Base-by-base conservation (phyloP, 192 early-diverging fungal genomes). In the Podila verticillata region DNA sequence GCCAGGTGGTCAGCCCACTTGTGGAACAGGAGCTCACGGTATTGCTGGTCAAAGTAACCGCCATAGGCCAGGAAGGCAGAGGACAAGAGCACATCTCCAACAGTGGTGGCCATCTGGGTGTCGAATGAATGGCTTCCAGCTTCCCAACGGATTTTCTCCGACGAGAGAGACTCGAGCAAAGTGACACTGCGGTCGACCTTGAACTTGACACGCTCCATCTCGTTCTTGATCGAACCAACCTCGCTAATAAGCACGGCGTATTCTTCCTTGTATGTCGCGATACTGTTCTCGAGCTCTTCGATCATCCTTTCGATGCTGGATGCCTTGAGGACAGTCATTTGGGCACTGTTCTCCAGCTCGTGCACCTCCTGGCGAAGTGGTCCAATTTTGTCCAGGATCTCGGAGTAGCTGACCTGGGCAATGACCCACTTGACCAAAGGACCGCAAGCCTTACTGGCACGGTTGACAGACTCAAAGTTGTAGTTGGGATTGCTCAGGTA, bases 361-460 rank as follows among this genome's bases (percentile, higher is more conserved):
- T 88, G 74, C 12, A 99, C 95, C 87, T 99, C 98, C 12, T 90
- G 79, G 71, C 98, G 95, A 65, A 99, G 88, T 24, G 98, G 98
- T 20, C 95, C 98, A 44, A 99, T 93, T 57, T 91, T 88, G 82
- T 99, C 96, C 63, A 99, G 75, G 63, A 99, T 99, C 61, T 94
- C 91, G 17, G 94, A 89, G 68, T 91, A 99, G 57, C 89, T 91
- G 17, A 99, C 96, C 86, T 99, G 99, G 31, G 99, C 99, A 67
- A 93, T 91, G 0, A 95, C 99, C 99, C 99, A 99, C 83, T 97
- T 92, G 28, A 96, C 95, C 35, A 99, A 84, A 29, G 99, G 99
- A 9, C 99, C 99, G 84, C 99, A 99, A 5, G 99, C 99, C 82
- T 95, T 97, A 79, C 92, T 93, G 20, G 99, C 99, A 64, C 95